Evolutionary conservation across 306 rosid species (phyloP), one percentile per base, ranked within the genome.

Genomic region (Gillenia trifoliata): DNA sequence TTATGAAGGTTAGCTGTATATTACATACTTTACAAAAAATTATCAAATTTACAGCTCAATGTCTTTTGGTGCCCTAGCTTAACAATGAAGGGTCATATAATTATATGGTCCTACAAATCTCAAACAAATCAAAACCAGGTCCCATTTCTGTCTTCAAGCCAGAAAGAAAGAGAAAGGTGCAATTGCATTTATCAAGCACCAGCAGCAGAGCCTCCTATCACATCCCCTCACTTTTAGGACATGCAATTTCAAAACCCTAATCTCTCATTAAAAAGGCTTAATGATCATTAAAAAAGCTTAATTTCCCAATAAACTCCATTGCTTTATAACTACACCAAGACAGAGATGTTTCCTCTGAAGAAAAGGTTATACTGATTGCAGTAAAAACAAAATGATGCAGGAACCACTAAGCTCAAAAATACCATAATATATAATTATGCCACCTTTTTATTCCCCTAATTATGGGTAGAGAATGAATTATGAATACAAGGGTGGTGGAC

Each of bases 331-430:
- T 28, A 26, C 57, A 67, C 12, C 12, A 43, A 43, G 56, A 23
- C 12, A n/a, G 15, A 66, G 31, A 40, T 45, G 71, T 67, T 67
- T 67, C 56, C 25, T 67, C 9, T 30, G 66, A 52, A 41, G 23
- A 16, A 41, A 38, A 15, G 23, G 34, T 26, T 40, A 49, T 3
- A 30, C 13, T 6, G n/a, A 74, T 3, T n/a, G 31, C 3, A 61
- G 60, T 47, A 9, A 33, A 45, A 74, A 74, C 71, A 74, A 13
- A 43, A 47, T 74, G 47, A 36, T 74, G 40, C 23, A 63, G 5
- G 40, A 63, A 43, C 70, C 77, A 22, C 25, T 8, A 15, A n/a
- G 17, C 33, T 17, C 11, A 33, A 31, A 54, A 34, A 31, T n/a
- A 13, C 49, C 11, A 36, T 36, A n/a, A 33, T 64, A 36, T 36